phyloP scores from a whole-genome alignment of 2,329 filamentous ascomycete genomes.

The Ophiostoma perfectum region DNA sequence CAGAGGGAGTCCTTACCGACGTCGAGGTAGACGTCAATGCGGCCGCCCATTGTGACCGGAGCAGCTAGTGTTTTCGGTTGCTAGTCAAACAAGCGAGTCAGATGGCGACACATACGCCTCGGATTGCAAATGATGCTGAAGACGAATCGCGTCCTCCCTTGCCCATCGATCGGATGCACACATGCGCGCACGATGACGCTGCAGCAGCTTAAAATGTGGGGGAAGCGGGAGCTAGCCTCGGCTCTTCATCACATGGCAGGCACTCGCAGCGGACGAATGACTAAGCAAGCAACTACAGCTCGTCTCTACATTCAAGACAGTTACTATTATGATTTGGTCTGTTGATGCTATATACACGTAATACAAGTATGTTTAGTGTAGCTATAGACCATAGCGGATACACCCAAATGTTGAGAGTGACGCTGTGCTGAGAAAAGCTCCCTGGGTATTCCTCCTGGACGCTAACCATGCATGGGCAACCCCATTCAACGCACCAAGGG shows the following conservation, averaged over 20 bases:
- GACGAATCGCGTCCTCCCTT: background rate
- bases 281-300: background rate
- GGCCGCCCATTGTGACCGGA: conserved; percentile 23
- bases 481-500: background rate
- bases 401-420: too few relatives aligned
- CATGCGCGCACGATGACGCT: background rate
- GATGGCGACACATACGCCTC: background rate
- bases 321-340: too few relatives aligned
- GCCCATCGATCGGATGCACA: background rate
- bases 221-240: conserved; percentile 3
- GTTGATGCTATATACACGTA: too few relatives aligned
- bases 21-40: conserved; percentile 52
- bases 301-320: background rate
- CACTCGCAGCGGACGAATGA: background rate
- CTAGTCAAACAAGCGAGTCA: background rate
- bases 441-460: too few relatives aligned
- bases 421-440: too few relatives aligned
- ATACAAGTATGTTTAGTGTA: too few relatives aligned
- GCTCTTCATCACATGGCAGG: conserved; percentile 1
- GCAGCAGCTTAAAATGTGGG: background rate
- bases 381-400: too few relatives aligned
- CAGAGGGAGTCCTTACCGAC: conserved; percentile 47
- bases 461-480: too few relatives aligned
- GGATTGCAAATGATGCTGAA: background rate
- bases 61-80: background rate